Evolutionary conservation across 371 early-diverging fungal genomes (phyloP).

Genomic region (Saksenaea vasiformis): DNA sequence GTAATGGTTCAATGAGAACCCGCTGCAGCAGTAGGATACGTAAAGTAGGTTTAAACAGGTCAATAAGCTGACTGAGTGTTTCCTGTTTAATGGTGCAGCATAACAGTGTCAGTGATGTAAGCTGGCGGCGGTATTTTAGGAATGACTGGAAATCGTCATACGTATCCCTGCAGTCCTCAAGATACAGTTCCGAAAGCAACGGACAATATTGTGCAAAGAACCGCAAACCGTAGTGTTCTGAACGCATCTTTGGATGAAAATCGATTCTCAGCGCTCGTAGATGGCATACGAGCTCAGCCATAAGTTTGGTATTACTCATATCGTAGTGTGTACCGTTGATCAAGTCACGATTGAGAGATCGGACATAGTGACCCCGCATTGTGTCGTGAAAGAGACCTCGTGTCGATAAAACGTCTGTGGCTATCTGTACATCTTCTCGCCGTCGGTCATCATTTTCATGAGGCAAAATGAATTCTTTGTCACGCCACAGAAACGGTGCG

Average conservation of each 20-base stretch:
- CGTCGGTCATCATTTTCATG: constrained; percentile 32
- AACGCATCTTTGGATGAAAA: constrained; percentile 39
- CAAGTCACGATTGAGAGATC: constrained; percentile 42
- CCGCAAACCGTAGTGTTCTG: constrained; percentile 40
- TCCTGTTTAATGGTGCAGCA: constrained; percentile 41
- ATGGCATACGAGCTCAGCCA: constrained; percentile 43
- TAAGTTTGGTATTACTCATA: constrained; percentile 35
- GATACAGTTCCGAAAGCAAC: constrained; percentile 33
- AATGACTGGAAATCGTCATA: constrained; percentile 45
- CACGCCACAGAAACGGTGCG: constrained; percentile 49
- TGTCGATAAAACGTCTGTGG: constrained; percentile 40
- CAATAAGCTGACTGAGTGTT: constrained; percentile 22
- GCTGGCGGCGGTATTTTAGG: constrained; percentile 19
- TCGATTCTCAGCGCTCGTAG: constrained; percentile 45
- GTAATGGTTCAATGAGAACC: constrained; percentile 36
- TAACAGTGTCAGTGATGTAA: constrained; percentile 34
- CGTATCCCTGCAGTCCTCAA: constrained; percentile 48
- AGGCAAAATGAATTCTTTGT: constrained; percentile 52
- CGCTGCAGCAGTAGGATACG: constrained; percentile 28
- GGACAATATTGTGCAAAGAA: constrained; percentile 44
- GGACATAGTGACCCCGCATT: constrained; percentile 40
- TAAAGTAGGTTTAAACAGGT: constrained; percentile 15
- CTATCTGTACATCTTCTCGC: constrained; percentile 23
- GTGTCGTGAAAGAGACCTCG: constrained; percentile 24
- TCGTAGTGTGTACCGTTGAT: constrained; percentile 40